Base-by-base conservation (phyloP, 257 asterid genomes). In the Nyctanthes arbortristis region DNA sequence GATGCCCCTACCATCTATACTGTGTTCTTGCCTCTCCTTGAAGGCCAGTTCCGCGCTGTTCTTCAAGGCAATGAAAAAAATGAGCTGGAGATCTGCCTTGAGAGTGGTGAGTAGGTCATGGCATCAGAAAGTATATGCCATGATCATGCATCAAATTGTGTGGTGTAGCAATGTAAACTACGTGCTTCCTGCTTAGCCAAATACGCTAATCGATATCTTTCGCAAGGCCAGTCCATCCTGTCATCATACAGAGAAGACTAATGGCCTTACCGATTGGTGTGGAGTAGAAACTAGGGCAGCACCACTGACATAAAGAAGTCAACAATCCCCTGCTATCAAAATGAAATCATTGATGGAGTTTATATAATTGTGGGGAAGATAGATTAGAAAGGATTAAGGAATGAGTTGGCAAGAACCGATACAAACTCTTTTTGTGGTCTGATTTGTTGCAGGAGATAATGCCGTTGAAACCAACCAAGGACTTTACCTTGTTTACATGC, bases 391-490 rank as follows among this genome's bases (percentile, higher is more conserved):
- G 35, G 66, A 64, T 45, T 35, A 34, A 49, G 35, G 66, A 64
- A 55, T 35, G 34, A 49, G 67, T 20, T 61, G 5, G 40, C 68
- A 78, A 71, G 69, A 68, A 74, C 49, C 57, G 63, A 68, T 80
- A 63, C 56, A 47, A 77, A 71, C 76, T 62, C 70, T 75, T 35
- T 43, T 64, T 69, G 54, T 47, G 69, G 65, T 70, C 61, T 72
- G 43, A 28, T 82, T 69, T 81, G 43, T 69, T 84, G 89, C 90
- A 92, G 98, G 98, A 65, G 97, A 90, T 86, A 79, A 82, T 69
- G 79, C 93, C 52, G 93, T 93, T 63, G 87, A 85, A 74, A 93
- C 98, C 69, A 84, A 85, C 82, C 98, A 93, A 77, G 98, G 98
- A 52, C 91, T 81, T 67, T 70, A 87, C 80, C 91, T 90, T 68